Percentiles rank a stretch among this genome's conserved stretches.
Conservation (phyloP, 148 eudicot species). For the Linanthus parryae region DNA sequence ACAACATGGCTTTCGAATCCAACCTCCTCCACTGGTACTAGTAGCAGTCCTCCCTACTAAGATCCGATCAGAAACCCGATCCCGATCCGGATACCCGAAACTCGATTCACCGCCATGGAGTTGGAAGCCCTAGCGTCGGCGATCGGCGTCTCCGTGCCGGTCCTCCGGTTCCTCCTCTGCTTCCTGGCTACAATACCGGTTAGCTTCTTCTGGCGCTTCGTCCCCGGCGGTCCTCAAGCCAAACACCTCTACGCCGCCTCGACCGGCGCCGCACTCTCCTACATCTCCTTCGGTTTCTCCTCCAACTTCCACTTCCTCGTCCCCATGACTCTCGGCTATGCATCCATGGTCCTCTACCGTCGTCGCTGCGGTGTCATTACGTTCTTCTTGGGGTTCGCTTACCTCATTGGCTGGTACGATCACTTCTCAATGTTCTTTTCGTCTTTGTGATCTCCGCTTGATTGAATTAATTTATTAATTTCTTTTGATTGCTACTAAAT, state of each 20-base stretch:
- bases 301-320: conserved; percentile 85
- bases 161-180: conserved; percentile 70
- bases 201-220: conserved; percentile 55
- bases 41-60: too few relatives aligned
- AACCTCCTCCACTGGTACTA: too few relatives aligned
- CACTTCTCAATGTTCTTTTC: background rate
- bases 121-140: conserved; percentile 67
- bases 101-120: too few relatives aligned
- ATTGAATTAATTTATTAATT: background rate
- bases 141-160: conserved; percentile 71
- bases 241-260: conserved; percentile 69
- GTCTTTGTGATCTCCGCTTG: conserved; percentile 15
- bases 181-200: conserved; percentile 77
- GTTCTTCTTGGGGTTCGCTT: conserved; percentile 70
- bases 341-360: conserved; percentile 55
- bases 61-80: too few relatives aligned
- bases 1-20: too few relatives aligned
- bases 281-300: conserved; percentile 72
- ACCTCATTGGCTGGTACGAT: conserved; percentile 64
- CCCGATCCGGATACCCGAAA: too few relatives aligned
- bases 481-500: background rate
- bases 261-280: conserved; percentile 65
- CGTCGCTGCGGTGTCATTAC: conserved; percentile 68
- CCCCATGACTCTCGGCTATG: conserved; percentile 65
- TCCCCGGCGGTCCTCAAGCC: conserved; percentile 52